Percentiles rank a stretch among this genome's conserved stretches.
phyloP scores from a whole-genome alignment of 2,329 filamentous ascomycete species.

The Cryphonectria japonica region DNA sequence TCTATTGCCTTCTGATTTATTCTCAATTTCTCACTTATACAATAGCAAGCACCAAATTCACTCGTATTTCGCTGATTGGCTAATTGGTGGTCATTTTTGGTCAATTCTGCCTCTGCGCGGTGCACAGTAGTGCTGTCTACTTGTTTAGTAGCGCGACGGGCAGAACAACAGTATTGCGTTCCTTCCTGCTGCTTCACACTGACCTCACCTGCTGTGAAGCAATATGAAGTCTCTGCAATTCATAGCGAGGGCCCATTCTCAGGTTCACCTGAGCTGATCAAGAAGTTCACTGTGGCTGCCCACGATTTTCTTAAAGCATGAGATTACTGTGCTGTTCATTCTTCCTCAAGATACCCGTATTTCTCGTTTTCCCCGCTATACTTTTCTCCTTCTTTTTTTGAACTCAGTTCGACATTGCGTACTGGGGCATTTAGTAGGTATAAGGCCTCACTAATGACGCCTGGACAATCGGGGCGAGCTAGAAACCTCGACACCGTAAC shows the following conservation, averaged over 20 bases:
- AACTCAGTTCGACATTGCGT: background rate
- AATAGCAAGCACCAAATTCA: background rate
- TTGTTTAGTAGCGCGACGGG: background rate
- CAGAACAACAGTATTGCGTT: background rate
- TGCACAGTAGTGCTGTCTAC: background rate
- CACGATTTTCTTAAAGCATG: background rate
- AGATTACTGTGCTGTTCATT: background rate
- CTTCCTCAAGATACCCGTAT: background rate
- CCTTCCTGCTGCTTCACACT: background rate
- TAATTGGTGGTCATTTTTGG: background rate
- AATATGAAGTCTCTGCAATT: too few relatives aligned
- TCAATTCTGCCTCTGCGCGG: background rate
- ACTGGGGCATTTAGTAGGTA: background rate
- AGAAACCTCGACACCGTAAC: background rate
- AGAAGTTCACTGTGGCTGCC: background rate
- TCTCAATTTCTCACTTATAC: background rate
- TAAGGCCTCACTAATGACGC: background rate
- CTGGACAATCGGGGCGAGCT: background rate
- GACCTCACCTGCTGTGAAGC: background rate
- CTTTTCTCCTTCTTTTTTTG: background rate
- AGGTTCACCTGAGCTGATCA: background rate
- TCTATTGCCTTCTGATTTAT: background rate
- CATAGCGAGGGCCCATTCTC: background rate
- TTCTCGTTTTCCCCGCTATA: too few relatives aligned
- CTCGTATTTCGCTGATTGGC: background rate